phyloP scores from a whole-genome alignment of 768 basidiomycete genomes.

The Punctularia strigosozonata region DNA sequence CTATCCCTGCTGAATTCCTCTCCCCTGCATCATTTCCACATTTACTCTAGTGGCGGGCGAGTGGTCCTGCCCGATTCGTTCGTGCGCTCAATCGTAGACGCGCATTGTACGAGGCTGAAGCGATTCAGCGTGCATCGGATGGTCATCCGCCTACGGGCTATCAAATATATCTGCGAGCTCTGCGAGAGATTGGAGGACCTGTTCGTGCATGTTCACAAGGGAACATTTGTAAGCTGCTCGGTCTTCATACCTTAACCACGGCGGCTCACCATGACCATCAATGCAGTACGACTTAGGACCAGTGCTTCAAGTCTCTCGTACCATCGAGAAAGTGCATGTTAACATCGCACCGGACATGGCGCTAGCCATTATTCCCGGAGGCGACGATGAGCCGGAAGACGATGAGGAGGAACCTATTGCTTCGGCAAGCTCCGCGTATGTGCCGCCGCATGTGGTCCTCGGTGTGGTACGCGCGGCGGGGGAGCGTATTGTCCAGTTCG shows the following conservation, averaged over 20 bases:
- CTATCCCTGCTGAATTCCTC: conserved; percentile 29
- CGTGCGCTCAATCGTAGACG: conserved; percentile 34
- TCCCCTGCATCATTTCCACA: conserved; percentile 48
- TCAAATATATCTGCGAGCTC: conserved; percentile 41
- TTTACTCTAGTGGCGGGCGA: conserved; percentile 40
- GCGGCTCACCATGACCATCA: conserved; percentile 1
- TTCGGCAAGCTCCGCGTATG: not conserved
- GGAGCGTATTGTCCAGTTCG: conserved; percentile 44
- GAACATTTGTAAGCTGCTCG: conserved; percentile 8
- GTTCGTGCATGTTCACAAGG: conserved; percentile 45
- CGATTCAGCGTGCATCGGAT: conserved; percentile 57
- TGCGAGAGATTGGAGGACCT: conserved; percentile 49
- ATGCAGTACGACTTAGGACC: not conserved
- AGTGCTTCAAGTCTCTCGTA: not conserved
- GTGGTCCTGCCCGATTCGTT: conserved; percentile 33
- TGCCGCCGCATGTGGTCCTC: conserved; percentile 12
- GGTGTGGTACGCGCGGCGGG: conserved; percentile 38
- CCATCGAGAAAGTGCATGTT: conserved; percentile 17
- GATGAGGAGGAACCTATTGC: not conserved
- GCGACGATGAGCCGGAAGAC: conserved; percentile 10
- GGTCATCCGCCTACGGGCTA: conserved; percentile 34
- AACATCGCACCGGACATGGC: conserved; percentile 48
- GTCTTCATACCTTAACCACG: not conserved
- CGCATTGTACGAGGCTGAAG: conserved; percentile 39
- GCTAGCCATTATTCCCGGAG: conserved; percentile 33